These are phyloP conservation scores for Geotrichum phurueaensis DNA, from an alignment of 1,139 yeast genomes.

Conservation along the genomic window DNA sequence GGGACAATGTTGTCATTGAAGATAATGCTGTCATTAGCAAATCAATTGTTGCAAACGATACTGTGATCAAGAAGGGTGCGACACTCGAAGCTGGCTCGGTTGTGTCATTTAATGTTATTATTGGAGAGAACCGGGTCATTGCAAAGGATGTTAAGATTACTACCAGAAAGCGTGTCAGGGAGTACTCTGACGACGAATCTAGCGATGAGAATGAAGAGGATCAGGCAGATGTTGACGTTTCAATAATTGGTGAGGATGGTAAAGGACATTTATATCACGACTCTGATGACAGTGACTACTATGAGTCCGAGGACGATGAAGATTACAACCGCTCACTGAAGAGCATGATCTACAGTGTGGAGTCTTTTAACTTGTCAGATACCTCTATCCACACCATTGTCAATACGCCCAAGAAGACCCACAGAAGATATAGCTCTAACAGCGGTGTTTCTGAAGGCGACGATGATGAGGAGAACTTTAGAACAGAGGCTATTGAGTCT, in stretches of 20 bases:
- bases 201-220: conserved; percentile 29
- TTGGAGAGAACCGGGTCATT: conserved; percentile 43
- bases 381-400: conserved; percentile 48
- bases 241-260: conserved; percentile 54
- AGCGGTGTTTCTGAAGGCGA: conserved; percentile 31
- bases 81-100: conserved; percentile 62
- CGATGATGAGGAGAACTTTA: conserved; percentile 75
- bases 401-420: conserved; percentile 4
- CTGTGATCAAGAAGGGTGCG: conserved; percentile 49
- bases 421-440: conserved; percentile 16
- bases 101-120: conserved; percentile 65
- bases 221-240: conserved; percentile 20
- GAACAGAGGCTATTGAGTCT: conserved; percentile 86
- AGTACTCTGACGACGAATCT: conserved; percentile 30
- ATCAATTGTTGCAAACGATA: conserved; percentile 64
- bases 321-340: conserved; percentile 26
- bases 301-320: conserved; percentile 38
- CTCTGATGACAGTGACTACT: conserved; percentile 42
- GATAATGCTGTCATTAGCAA: conserved; percentile 55
- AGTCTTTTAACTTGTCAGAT: conserved; percentile 66
- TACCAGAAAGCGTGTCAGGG: conserved; percentile 26
- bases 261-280: conserved; percentile 50
- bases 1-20: conserved; percentile 74
- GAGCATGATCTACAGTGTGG: conserved; percentile 52
- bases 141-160: conserved; percentile 31